Evolutionary conservation across 1,284 basidiomycete species (phyloP), one percentile per base, ranked within the genome.

Genomic region (Erythrobasidium hasegawianum): DNA sequence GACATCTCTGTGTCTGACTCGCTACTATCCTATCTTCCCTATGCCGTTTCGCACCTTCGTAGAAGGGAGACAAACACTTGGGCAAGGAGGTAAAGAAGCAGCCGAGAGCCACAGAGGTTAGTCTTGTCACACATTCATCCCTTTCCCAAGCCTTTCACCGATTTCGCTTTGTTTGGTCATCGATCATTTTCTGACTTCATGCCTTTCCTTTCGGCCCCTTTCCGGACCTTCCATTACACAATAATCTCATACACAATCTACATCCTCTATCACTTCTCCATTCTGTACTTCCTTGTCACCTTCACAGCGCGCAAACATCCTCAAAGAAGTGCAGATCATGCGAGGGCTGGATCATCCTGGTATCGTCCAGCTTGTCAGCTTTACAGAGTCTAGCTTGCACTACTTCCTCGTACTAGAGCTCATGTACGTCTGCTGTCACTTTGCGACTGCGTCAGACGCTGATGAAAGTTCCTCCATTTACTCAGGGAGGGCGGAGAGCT

Each of bases 291-390:
- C 38, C 2, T 26, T 27, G 24, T 52, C 13, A 38, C 22, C 57
- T 72, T 64, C 71, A 65, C 80, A 98, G 94, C 90, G 96, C 71
- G 87, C 94, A 69, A 97, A 97, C 77, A 97, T 98, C 67, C 85
- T 98, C 73, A 98, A 99, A 84, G 96, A 99, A 85, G 96, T 99
- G 4, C 93, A 97, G 79, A 98, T 99, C 74, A 99, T 99, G 96
- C 89, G 95, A 38, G 91, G 91, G 22, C 88, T 87, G 68, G 87
- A 88, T 71, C 93, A 98, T 76, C 86, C 89, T 7, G 85, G 87
- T 33, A 88, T 99, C 72, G 88, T 98, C 75, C 91, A 90, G 77
- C 85, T 97, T 11, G 79, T 87, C 50, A 87, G 86, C 47, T 97
- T 97, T 76, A 88, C 87, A 68, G 96, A 99, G 79, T 91, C 90